These are phyloP conservation scores for Prunus salicina DNA, from an alignment of 306 rosid species.

Conservation along the genomic window DNA sequence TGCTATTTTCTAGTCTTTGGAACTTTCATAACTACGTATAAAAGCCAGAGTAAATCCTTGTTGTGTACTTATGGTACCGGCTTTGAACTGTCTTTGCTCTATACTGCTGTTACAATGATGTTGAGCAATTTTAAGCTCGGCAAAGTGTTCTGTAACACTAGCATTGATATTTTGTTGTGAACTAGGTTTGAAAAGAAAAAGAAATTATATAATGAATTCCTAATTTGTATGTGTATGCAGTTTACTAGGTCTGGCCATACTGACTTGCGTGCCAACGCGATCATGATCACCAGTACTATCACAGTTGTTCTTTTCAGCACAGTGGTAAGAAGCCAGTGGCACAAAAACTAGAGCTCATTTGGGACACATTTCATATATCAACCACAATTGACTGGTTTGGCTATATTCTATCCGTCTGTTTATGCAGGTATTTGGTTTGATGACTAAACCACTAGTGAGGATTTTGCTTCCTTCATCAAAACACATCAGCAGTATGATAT, in stretches of 20 bases:
- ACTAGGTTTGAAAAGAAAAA: neutral
- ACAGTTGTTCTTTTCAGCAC: conserved; percentile 96
- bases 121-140: neutral
- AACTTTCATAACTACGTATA: neutral
- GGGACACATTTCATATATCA: neutral
- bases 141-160: neutral
- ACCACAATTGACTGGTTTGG: neutral
- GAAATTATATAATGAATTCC: neutral
- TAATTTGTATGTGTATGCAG: conserved; percentile 44
- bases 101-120: neutral
- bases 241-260: conserved; percentile 77
- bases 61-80: neutral
- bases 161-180: neutral
- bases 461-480: conserved; percentile 69
- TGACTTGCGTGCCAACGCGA: conserved; percentile 63
- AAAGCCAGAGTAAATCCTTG: neutral
- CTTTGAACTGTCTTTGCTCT: neutral
- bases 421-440: conserved; percentile 85
- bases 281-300: conserved; percentile 97
- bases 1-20: neutral
- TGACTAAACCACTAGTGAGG: conserved; percentile 90
- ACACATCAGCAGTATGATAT: conserved; percentile 32
- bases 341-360: neutral
- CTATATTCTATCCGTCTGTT: neutral
- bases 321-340: conserved; percentile 51